phyloP scores from a whole-genome alignment of 306 rosid genomes.

The Sophora flavescens region DNA sequence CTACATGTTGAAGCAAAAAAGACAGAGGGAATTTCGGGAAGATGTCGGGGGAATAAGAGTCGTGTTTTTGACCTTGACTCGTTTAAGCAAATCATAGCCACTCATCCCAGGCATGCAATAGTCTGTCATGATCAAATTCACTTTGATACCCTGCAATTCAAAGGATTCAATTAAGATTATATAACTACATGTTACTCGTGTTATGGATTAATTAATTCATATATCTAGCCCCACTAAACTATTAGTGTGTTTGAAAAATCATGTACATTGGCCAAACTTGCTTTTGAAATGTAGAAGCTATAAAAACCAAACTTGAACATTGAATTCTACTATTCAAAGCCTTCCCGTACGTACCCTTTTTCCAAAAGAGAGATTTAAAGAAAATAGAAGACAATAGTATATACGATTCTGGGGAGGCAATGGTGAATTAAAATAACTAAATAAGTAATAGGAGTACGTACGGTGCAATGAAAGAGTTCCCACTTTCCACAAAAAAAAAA shows the following conservation, averaged over 20 bases:
- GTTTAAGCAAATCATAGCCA: slow-evolving; percentile 95
- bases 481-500: not conserved
- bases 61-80: slow-evolving; percentile 75
- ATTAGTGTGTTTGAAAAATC: not conserved
- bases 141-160: slow-evolving; percentile 78
- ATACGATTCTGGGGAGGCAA: slow-evolving; percentile 10
- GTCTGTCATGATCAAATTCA: slow-evolving; percentile 99
- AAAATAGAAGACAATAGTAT: slow-evolving; percentile 11
- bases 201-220: slow-evolving; percentile 2
- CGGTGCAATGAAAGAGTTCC: not conserved
- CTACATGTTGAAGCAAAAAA: slow-evolving; percentile 1
- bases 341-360: slow-evolving; percentile 5
- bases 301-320: slow-evolving; percentile 19
- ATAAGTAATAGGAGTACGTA: slow-evolving; percentile 5
- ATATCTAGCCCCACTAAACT: slow-evolving; percentile 18
- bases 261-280: too few species aligned
- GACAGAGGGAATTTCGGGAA: slow-evolving; percentile 53
- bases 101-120: slow-evolving; percentile 99
- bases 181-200: slow-evolving; percentile 17
- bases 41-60: slow-evolving; percentile 48
- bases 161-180: slow-evolving; percentile 12
- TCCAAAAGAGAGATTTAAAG: slow-evolving; percentile 23
- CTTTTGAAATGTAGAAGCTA: too few species aligned
- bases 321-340: not conserved
- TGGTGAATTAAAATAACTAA: slow-evolving; percentile 23